Conservation (phyloP, 2,329 filamentous ascomycete species). For the Helicocarpus griseus region DNA sequence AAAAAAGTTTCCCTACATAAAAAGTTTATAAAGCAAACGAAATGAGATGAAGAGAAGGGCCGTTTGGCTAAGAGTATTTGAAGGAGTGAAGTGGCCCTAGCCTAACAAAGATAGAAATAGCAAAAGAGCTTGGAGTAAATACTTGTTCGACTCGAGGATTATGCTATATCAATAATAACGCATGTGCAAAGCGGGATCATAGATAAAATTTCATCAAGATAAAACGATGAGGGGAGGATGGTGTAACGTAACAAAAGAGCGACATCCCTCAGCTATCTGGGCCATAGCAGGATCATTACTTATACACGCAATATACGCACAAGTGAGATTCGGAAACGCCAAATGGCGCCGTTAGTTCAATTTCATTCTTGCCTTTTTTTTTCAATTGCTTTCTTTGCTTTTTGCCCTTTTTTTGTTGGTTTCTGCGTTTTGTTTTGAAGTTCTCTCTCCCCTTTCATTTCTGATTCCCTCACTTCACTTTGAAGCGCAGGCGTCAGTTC, state of each 20-base stretch:
- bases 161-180: too few relatives aligned
- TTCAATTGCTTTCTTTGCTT: too few relatives aligned
- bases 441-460: background rate
- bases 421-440: too few relatives aligned
- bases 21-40: background rate
- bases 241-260: background rate
- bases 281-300: background rate
- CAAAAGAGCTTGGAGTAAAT: too few relatives aligned
- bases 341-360: too few relatives aligned
- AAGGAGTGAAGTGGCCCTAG: background rate
- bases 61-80: background rate
- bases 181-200: background rate
- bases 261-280: background rate
- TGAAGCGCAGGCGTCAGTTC: conserved; percentile 17
- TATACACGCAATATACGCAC: background rate
- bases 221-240: background rate
- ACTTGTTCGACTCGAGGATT: too few relatives aligned
- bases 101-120: background rate
- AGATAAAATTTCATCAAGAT: background rate
- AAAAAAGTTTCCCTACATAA: too few relatives aligned
- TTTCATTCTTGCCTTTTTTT: too few relatives aligned
- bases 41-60: background rate
- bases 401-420: background rate
- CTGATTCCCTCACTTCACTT: background rate
- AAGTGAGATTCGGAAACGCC: too few relatives aligned